Conservation (phyloP, 805 yeast genomes). For the Candida odintsovae region DNA sequence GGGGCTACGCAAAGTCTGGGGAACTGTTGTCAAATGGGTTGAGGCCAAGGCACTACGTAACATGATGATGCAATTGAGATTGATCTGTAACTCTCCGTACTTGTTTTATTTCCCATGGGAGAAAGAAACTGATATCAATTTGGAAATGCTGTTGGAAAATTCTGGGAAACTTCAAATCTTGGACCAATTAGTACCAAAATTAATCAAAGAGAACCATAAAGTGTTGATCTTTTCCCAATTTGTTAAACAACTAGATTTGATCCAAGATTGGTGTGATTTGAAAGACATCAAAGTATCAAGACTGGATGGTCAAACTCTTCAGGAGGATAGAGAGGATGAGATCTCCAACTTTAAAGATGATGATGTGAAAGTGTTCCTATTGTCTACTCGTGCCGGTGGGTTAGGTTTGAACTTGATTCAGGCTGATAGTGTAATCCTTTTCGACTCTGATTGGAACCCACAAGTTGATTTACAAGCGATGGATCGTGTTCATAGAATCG, state of each 20-base stretch:
- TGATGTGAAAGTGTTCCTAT: constrained; percentile 49
- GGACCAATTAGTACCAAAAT: constrained; percentile 50
- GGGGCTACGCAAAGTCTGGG: constrained; percentile 9
- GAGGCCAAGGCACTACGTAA: constrained; percentile 54
- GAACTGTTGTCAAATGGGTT: constrained; percentile 32
- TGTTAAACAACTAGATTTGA: constrained; percentile 70
- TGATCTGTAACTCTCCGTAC: constrained; percentile 82
- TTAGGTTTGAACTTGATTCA: constrained; percentile 80
- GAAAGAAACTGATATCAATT: constrained; percentile 35
- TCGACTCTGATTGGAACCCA: constrained; percentile 97
- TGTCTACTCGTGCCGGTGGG: constrained; percentile 94
- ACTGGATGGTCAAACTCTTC: constrained; percentile 72
- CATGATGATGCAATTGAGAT: constrained; percentile 76
- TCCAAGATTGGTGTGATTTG: constrained; percentile 66
- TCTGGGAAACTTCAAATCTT: constrained; percentile 73
- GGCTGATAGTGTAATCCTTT: constrained; percentile 86
- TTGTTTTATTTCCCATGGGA: constrained; percentile 75
- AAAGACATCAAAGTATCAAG: constrained; percentile 45
- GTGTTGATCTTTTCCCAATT: constrained; percentile 85
- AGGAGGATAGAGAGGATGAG: constrained; percentile 57
- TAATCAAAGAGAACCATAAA: constrained; percentile 53
- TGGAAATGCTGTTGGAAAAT: constrained; percentile 38
- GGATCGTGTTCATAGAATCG: constrained; percentile 92
- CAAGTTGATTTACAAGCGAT: constrained; percentile 95
- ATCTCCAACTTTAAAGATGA: constrained; percentile 43